Evolutionary conservation across 495 filamentous ascomycete species (phyloP), one percentile per base, ranked within the genome.

Genomic region (Lasiosphaeriaceae sp.): DNA sequence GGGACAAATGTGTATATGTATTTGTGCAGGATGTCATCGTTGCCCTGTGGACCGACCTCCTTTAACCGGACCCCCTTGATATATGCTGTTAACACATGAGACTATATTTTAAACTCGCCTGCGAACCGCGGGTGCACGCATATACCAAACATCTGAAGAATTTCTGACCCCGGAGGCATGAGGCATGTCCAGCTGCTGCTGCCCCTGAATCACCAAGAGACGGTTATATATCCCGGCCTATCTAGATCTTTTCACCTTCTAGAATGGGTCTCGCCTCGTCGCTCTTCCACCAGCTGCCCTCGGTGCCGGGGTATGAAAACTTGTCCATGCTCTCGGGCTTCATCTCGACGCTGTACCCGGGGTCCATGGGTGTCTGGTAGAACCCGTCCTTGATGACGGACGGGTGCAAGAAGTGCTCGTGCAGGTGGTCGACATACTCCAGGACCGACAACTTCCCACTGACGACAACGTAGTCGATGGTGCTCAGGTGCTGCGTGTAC

Each of bases 321-420:
- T 71, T 70, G 52, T 89, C 88, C 89, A 96, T 92, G 65, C 90
- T 94, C 63, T 86, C 87, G 29, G 83, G 68, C 83, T 88, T 91
- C 92, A 96, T 96, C 83, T 96, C 89, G 0, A 94, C 91, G 64
- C 86, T 90, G 71, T 96, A 96, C 0, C 92, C 92, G 0, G 90
- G 81, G 66, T 89, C 83, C 63, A 71, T 85, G 0, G 92, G 92
- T 1, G 92, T 96, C 56, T 85, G 87, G 73, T 94, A 94, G 70
- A 90, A 95, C 2, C 92, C 92, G 65, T 92, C 86, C 68, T 85
- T 83, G 41, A 96, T 89, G 22, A 84, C 83, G 7, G 83, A 77
- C 5, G 92, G 92, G 67, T 96, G 78, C 66, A 89, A 74, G 66
- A 96, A 97, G 72, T 96, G 92, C 79, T 96, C 92, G 66, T 97